Base-by-base conservation (phyloP, 1,284 basidiomycete genomes). In the Bondarzewia mesenterica region DNA sequence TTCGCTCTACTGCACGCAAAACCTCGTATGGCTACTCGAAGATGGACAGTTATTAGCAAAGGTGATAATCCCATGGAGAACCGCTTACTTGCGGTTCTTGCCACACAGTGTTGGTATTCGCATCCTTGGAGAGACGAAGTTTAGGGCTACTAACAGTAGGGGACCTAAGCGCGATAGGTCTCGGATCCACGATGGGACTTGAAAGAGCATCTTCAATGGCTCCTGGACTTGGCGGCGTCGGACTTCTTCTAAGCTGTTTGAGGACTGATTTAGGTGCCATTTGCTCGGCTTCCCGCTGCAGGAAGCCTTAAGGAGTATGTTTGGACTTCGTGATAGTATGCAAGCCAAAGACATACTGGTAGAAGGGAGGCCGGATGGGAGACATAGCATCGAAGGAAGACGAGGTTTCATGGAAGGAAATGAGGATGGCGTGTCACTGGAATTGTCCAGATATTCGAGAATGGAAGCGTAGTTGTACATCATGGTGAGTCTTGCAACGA, bases 11-110 rank as follows among this genome's bases (percentile, higher is more conserved):
- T 2, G 87, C 87, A 46, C 82, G 70, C 54, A 89, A 73, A 0
- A 90, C 67, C 65, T 90, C 83, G 53, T 74, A 89, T 0, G 85
- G 77, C 83, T 89, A 55, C 7, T 52, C n/a, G n/a, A n/a, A n/a
- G n/a, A n/a, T n/a, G n/a, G n/a, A n/a, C n/a, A n/a, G n/a, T n/a
- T n/a, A n/a, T n/a, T n/a, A n/a, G n/a, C n/a, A n/a, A n/a, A n/a
- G n/a, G n/a, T n/a, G n/a, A n/a, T n/a, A n/a, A n/a, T n/a, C n/a
- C n/a, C n/a, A 26, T 43, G 42, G 10, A 23, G 18, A 25, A 40
- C 32, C 20, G 55, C 65, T 51, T 53, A 79, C 84, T 69, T 87
- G 80, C 4, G 81, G 81, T 42, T 79, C 75, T 57, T 71, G 80
- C 82, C 82, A 78, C 14, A 60, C 42, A 32, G 43, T 46, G 10